Evolutionary conservation across 2,329 filamentous ascomycete species (phyloP).

Genomic region (Xylariaceae sp.): DNA sequence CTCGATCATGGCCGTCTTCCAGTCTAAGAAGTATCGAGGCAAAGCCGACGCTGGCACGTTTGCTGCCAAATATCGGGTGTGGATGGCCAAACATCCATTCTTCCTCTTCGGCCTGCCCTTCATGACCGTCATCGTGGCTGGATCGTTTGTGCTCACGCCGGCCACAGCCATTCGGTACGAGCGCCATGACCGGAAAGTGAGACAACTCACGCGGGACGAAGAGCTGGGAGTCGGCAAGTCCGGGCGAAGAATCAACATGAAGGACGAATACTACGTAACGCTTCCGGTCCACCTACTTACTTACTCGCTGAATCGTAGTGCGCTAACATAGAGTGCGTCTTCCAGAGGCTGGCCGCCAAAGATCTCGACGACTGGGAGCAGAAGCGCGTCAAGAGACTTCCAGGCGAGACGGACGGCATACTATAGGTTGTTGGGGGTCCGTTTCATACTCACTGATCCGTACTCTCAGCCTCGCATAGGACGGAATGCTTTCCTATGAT

Average conservation of each 20-base stretch:
- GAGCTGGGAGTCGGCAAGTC: slow-evolving; percentile 73
- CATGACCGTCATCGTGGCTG: slow-evolving; percentile 79
- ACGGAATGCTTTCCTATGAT: not conserved
- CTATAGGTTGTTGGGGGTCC: slow-evolving; percentile 41
- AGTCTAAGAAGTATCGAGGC: slow-evolving; percentile 64
- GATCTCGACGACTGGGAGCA: slow-evolving; percentile 97
- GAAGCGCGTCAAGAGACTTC: slow-evolving; percentile 82
- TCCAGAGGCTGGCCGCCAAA: slow-evolving; percentile 72
- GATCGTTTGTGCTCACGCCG: slow-evolving; percentile 89
- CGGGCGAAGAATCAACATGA: slow-evolving; percentile 68
- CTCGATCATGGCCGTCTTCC: slow-evolving; percentile 56
- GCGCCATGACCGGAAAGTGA: slow-evolving; percentile 82
- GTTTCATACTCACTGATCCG: not conserved
- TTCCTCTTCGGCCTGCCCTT: slow-evolving; percentile 92
- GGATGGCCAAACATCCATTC: slow-evolving; percentile 77
- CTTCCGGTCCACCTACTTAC: not conserved
- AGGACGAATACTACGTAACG: slow-evolving; percentile 80
- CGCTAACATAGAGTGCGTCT: slow-evolving; percentile 17
- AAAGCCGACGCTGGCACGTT: slow-evolving; percentile 62
- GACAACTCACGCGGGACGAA: slow-evolving; percentile 79
- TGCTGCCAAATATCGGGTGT: slow-evolving; percentile 69
- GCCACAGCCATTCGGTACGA: slow-evolving; percentile 93
- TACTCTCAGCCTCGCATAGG: not conserved
- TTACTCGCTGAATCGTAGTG: not conserved
- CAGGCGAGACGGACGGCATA: slow-evolving; percentile 84